Percentiles rank a stretch among this genome's conserved stretches.
These are phyloP conservation scores for Davidsoniella eucalypti DNA, from an alignment of 2,329 filamentous ascomycete genomes.

Conservation along the genomic window DNA sequence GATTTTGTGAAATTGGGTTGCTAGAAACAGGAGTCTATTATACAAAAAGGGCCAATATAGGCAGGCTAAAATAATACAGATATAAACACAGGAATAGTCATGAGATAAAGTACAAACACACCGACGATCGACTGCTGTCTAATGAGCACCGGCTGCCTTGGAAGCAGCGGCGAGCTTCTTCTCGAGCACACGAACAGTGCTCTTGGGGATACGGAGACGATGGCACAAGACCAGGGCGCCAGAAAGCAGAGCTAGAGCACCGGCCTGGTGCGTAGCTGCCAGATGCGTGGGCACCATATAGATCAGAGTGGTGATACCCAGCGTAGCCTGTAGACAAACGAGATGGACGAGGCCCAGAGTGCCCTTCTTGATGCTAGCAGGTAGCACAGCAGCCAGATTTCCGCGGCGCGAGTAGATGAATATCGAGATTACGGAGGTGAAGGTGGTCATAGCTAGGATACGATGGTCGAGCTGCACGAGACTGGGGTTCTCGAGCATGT, in stretches of 20 bases:
- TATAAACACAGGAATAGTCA: too few relatives aligned
- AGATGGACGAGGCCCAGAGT: constrained; percentile 70
- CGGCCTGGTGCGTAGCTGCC: constrained; percentile 84
- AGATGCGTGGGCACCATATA: constrained; percentile 85
- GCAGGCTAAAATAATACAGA: neutral
- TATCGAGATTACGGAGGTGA: constrained; percentile 61
- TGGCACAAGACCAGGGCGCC: constrained; percentile 67
- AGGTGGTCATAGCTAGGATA: constrained; percentile 77
- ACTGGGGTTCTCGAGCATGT: constrained; percentile 92
- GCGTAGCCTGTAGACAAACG: constrained; percentile 60
- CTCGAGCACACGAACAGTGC: constrained; percentile 44
- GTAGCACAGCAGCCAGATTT: constrained; percentile 39
- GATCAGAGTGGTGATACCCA: constrained; percentile 81
- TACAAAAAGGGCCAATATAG: neutral
- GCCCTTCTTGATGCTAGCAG: constrained; percentile 47
- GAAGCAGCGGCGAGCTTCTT: constrained; percentile 23
- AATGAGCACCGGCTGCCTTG: constrained; percentile 10
- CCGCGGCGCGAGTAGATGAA: constrained; percentile 65
- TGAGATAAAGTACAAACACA: constrained; percentile 1
- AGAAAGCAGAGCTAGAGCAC: constrained; percentile 68
- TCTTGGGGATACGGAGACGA: constrained; percentile 55
- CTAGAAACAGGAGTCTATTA: neutral
- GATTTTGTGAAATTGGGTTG: too few relatives aligned
- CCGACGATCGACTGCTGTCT: constrained; percentile 5
- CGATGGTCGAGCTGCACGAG: constrained; percentile 93